phyloP scores from a whole-genome alignment of 1,284 basidiomycete species.

The Pyrrhoderma noxium region DNA sequence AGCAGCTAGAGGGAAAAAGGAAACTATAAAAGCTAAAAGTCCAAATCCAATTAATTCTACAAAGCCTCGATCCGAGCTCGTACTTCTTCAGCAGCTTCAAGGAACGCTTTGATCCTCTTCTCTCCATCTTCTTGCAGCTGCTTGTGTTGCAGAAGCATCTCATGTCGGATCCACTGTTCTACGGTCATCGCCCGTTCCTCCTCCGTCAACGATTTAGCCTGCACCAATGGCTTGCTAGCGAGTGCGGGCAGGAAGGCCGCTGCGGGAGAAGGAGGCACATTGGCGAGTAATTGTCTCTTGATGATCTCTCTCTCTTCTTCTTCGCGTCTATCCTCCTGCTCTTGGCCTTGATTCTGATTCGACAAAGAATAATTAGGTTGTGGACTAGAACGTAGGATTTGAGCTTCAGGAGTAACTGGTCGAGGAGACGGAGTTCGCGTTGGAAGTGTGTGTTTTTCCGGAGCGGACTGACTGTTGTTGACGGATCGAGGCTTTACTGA shows the following conservation, averaged over 20 bases:
- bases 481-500: neutral
- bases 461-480: neutral
- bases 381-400: neutral
- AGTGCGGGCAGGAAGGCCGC: conserved; percentile 15
- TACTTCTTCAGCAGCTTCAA: conserved; percentile 50
- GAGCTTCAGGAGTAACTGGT: conserved; percentile 3
- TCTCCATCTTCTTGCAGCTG: conserved; percentile 57
- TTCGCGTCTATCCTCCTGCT: neutral
- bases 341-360: neutral
- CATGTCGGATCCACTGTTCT: conserved; percentile 69
- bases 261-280: conserved; percentile 4
- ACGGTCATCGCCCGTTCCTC: conserved; percentile 67
- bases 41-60: conserved; percentile 12
- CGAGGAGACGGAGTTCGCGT: neutral
- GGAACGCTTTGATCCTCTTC: conserved; percentile 50
- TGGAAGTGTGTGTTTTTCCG: neutral
- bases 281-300: neutral
- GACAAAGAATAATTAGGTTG: neutral
- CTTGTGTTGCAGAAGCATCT: conserved; percentile 57
- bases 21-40: too few species aligned
- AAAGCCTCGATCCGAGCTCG: conserved; percentile 40
- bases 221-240: conserved; percentile 3
- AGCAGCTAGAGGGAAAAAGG: too few species aligned
- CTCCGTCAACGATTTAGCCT: conserved; percentile 37
- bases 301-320: too few species aligned